These are phyloP conservation scores for Lecanicillium sp. DNA, from an alignment of 2,329 filamentous ascomycete genomes.

Conservation along the genomic window DNA sequence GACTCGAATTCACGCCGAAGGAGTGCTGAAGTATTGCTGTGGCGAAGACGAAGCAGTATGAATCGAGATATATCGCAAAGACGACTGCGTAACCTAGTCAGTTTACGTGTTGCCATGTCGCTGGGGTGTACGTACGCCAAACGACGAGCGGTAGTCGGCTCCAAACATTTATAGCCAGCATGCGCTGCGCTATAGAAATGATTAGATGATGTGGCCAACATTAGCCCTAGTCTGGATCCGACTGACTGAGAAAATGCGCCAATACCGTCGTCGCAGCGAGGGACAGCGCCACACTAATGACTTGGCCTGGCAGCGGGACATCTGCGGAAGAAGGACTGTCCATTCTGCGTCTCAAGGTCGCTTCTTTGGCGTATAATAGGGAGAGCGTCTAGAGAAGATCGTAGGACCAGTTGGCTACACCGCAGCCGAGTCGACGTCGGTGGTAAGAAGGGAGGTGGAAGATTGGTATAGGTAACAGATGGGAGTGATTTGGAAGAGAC, in stretches of 20 bases:
- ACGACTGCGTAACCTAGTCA: conserved; percentile 38
- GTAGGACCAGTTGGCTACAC: too few relatives aligned
- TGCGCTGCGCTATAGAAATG: conserved; percentile 24
- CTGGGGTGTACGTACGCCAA: conserved; percentile 35
- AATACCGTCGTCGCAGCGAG: conserved; percentile 26
- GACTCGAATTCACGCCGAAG: conserved; percentile 45
- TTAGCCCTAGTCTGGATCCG: neutral
- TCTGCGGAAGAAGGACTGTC: neutral
- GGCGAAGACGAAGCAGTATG: conserved; percentile 50
- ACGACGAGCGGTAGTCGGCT: conserved; percentile 31
- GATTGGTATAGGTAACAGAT: too few relatives aligned
- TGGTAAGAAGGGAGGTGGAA: too few relatives aligned
- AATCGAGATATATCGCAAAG: conserved; percentile 52
- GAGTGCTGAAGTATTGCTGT: conserved; percentile 50
- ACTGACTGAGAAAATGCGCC: conserved; percentile 28
- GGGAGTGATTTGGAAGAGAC: too few relatives aligned
- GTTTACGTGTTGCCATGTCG: too few relatives aligned
- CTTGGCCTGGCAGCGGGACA: conserved; percentile 25
- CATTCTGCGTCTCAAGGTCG: too few relatives aligned
- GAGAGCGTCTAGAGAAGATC: too few relatives aligned
- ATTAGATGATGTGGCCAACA: neutral
- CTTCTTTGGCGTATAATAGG: too few relatives aligned
- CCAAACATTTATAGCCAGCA: conserved; percentile 30
- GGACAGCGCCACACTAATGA: conserved; percentile 27
- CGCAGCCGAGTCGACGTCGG: too few relatives aligned